Conservation (phyloP, 139 green algal genomes). For the Micractinium sp. region DNA sequence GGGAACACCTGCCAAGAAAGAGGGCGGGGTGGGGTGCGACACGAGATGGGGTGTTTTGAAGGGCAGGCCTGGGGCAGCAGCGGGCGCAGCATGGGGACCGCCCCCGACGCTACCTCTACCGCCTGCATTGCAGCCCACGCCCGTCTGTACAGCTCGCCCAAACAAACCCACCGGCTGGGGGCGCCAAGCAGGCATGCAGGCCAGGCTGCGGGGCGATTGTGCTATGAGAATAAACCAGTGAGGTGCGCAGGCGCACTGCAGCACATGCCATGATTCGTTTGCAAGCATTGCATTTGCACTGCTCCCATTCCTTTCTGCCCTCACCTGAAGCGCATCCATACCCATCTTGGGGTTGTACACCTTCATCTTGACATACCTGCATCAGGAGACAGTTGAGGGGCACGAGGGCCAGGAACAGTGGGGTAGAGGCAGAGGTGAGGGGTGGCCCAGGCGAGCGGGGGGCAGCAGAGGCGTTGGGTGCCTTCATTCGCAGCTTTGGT, state of each 20-base stretch:
- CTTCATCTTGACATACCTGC: conserved; percentile 92
- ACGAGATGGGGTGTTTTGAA: too few relatives aligned
- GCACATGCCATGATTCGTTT: background rate
- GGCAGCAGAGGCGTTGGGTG: too few relatives aligned
- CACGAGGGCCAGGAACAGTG: background rate
- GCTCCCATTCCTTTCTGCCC: background rate
- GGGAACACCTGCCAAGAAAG: conserved; percentile 82
- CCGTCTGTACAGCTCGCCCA: too few relatives aligned
- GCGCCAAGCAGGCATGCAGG: too few relatives aligned
- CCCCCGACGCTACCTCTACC: background rate
- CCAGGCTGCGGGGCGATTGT: too few relatives aligned
- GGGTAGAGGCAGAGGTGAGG: too few relatives aligned
- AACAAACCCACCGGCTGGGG: too few relatives aligned
- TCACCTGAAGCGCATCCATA: conserved; percentile 92
- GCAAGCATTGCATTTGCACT: background rate
- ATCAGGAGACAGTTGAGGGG: background rate
- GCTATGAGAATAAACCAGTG: too few relatives aligned
- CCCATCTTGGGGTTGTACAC: conserved; percentile 99
- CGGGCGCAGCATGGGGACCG: background rate
- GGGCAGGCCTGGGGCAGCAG: too few relatives aligned
- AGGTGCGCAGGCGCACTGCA: background rate
- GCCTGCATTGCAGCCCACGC: too few relatives aligned
- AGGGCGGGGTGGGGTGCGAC: background rate
- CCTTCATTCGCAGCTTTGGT: too few relatives aligned
- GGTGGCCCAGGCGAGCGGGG: too few relatives aligned